Base-by-base conservation (phyloP, 306 rosid species). In the Cajanus cajan region DNA sequence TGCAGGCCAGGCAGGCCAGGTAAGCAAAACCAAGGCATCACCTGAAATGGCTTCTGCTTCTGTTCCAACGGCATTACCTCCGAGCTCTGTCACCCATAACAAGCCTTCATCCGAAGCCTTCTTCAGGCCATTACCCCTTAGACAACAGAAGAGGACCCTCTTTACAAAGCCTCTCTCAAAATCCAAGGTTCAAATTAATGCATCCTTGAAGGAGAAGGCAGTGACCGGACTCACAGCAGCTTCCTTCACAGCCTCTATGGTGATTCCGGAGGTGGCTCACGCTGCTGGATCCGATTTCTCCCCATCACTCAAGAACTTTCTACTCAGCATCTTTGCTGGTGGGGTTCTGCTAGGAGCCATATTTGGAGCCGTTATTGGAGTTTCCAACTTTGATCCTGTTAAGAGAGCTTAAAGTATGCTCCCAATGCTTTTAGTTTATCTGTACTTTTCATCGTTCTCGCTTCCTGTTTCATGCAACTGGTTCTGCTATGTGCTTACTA, bases 251-350 rank as follows among this genome's bases (percentile, higher is more conserved):
- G 91, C 92, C 3, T 87, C 96, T 59, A 86, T 89, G 92, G 85
- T 89, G 86, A 79, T 90, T 12, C 96, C 96, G 0, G 94, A 90
- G 51, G 90, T 87, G 81, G 96, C 96, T 66, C 81, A 89, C 62
- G 97, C 96, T 15, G 92, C 96, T 12, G 94, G 76, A 39, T 44
- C 81, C 45, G 92, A 80, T 2, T 39, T 89, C 9, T 33, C 89
- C 5, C 97, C 97, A 10, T 92, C 97, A 78, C 93, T 90, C 59
- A 74, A 88, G 72, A 92, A 89, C 89, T 92, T 90, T 79, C 78
- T 92, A 68, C 91, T 87, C 81, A 90, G 94, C 83, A 88, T 92
- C 48, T 85, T 82, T 5, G 90, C 93, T 34, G 96, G 96, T 43
- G 97, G 94, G 41, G 86, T 86, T 58, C 94, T 92, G 62, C 76